A percentile compares a stretch with the other conserved stretches of the same genome.
Evolutionary conservation across 495 filamentous ascomycete species (phyloP).

Genomic region (Chaetomium fimeti): DNA sequence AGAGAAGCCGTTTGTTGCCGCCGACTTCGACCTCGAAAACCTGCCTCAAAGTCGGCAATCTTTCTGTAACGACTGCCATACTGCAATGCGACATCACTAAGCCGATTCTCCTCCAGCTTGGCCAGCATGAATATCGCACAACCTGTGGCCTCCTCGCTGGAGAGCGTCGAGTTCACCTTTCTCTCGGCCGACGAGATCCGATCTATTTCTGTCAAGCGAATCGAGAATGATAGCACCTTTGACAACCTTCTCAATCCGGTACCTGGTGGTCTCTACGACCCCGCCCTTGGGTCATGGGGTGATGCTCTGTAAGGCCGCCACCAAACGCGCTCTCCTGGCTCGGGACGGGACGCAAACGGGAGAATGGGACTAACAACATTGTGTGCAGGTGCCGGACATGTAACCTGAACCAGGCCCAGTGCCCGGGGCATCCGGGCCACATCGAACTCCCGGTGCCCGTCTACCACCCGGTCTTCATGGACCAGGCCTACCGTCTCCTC

Average conservation of each 20-base stretch:
- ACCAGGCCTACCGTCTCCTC: slow-evolving; percentile 79
- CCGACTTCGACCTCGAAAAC: slow-evolving; percentile 13
- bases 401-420: slow-evolving; percentile 69
- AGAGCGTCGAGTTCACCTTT: slow-evolving; percentile 84
- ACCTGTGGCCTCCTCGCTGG: slow-evolving; percentile 79
- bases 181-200: slow-evolving; percentile 79
- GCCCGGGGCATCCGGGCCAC: slow-evolving; percentile 91
- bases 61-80: neutral
- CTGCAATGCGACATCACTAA: slow-evolving; percentile 9
- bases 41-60: slow-evolving; percentile 1
- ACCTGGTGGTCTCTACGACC: slow-evolving; percentile 87
- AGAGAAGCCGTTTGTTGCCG: slow-evolving; percentile 13
- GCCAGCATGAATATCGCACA: slow-evolving; percentile 78
- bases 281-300: slow-evolving; percentile 86
- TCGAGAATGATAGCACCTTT: slow-evolving; percentile 85
- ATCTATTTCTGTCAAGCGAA: slow-evolving; percentile 84
- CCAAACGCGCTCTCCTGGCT: neutral
- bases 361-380: slow-evolving; percentile 9
- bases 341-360: neutral
- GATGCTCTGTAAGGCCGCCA: slow-evolving; percentile 67
- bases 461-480: slow-evolving; percentile 92
- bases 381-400: slow-evolving; percentile 80
- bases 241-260: slow-evolving; percentile 81
- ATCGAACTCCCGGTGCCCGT: slow-evolving; percentile 90
- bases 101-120: neutral